These are phyloP conservation scores for Kodamaea jinghongensis DNA, from an alignment of 805 yeast genomes.

Conservation along the genomic window DNA sequence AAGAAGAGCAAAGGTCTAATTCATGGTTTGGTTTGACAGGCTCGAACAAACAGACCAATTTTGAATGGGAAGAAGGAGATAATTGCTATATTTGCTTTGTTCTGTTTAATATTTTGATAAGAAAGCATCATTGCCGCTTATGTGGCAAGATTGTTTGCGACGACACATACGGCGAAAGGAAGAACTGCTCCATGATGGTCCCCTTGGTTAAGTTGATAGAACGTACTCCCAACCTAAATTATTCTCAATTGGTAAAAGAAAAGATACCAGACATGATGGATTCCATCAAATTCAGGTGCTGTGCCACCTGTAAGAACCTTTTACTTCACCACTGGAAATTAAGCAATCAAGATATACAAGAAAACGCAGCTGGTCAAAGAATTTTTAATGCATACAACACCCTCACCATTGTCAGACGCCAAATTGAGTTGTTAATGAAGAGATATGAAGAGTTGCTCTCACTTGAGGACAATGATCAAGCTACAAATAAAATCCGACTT, in stretches of 20 bases:
- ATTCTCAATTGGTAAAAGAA: slow-evolving; percentile 21
- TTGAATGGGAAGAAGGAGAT: slow-evolving; percentile 59
- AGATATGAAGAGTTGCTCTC: slow-evolving; percentile 18
- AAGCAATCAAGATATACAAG: slow-evolving; percentile 7
- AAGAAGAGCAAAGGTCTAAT: slow-evolving; percentile 10
- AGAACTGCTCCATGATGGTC: slow-evolving; percentile 68
- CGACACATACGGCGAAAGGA: slow-evolving; percentile 42
- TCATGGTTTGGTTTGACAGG: slow-evolving; percentile 20
- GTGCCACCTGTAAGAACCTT: slow-evolving; percentile 64
- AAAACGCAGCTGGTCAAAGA: slow-evolving; percentile 4
- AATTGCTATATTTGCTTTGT: slow-evolving; percentile 65
- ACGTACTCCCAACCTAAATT: slow-evolving; percentile 38
- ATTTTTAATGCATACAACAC: slow-evolving; percentile 22
- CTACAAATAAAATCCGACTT: slow-evolving; percentile 18
- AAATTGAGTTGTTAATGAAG: slow-evolving; percentile 20
- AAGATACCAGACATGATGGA: slow-evolving; percentile 13
- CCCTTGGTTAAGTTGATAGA: slow-evolving; percentile 45
- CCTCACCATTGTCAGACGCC: slow-evolving; percentile 21
- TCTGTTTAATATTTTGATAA: slow-evolving; percentile 51
- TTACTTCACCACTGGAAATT: slow-evolving; percentile 53
- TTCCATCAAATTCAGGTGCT: slow-evolving; percentile 50
- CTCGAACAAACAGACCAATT: slow-evolving; percentile 36
- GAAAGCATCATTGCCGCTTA: slow-evolving; percentile 89
- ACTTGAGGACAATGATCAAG: slow-evolving; percentile 14
- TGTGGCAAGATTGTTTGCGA: slow-evolving; percentile 87